Conservation (phyloP, 495 filamentous ascomycete genomes). For the Neurospora sp. region DNA sequence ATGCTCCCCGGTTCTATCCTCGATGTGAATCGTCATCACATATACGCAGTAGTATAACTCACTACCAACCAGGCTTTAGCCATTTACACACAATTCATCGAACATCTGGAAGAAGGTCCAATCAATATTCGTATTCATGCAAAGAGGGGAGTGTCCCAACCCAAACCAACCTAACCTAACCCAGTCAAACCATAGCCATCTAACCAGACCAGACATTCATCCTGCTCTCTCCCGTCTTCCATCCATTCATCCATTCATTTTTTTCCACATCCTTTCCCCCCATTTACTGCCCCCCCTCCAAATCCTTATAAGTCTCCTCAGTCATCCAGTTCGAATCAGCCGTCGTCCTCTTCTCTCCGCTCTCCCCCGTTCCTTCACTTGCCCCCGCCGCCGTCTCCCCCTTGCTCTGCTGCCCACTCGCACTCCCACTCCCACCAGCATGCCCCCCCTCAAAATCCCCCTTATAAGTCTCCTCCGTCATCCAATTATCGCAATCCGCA, state of each 20-base stretch:
- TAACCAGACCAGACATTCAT: neutral
- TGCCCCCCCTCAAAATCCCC: neutral
- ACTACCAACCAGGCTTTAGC: neutral
- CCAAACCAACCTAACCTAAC: neutral
- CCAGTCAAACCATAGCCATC: neutral
- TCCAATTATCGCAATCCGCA: neutral
- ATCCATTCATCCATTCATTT: neutral
- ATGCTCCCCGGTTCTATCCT: neutral
- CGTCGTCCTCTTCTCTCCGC: neutral
- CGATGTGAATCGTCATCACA: neutral
- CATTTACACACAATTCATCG: too few relatives aligned
- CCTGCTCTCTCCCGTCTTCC: neutral
- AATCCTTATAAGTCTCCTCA: neutral
- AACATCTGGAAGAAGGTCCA: neutral
- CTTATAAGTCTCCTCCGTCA: neutral
- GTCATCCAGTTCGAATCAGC: neutral
- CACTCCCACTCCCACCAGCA: neutral
- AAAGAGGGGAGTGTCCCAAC: neutral
- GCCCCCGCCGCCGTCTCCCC: neutral
- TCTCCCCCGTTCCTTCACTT: neutral
- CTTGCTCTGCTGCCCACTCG: neutral
- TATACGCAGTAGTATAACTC: neutral
- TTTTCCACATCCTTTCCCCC: neutral
- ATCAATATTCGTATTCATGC: neutral
- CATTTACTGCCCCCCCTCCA: neutral